Percentiles rank a stretch among this genome's conserved stretches.
These are phyloP conservation scores for Alternaria infectoria DNA, from an alignment of 2,329 filamentous ascomycete genomes.

Conservation along the genomic window DNA sequence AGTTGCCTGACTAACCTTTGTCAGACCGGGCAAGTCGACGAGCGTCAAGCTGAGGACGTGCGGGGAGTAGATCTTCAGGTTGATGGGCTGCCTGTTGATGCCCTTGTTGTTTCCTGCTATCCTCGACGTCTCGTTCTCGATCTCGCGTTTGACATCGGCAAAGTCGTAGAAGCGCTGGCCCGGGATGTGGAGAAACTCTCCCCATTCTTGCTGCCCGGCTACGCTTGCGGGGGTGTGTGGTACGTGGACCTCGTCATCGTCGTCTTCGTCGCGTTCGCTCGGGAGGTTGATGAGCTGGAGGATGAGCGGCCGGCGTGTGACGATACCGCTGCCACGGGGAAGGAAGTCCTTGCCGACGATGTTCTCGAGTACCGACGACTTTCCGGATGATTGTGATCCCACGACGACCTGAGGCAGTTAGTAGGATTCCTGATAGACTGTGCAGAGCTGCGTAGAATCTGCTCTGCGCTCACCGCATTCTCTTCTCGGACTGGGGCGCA, in stretches of 20 bases:
- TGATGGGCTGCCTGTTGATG: conserved; percentile 96
- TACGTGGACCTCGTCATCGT: conserved; percentile 66
- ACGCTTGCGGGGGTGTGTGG: conserved; percentile 81
- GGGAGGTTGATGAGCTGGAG: conserved; percentile 98
- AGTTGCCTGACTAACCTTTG: conserved; percentile 68
- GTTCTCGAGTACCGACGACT: conserved; percentile 98
- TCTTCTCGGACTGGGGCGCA: conserved; percentile 52
- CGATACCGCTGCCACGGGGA: conserved; percentile 94
- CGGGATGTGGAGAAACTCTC: conserved; percentile 94
- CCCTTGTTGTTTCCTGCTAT: conserved; percentile 98
- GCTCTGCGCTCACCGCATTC: conserved; percentile 19
- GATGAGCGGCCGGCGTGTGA: conserved; percentile 91
- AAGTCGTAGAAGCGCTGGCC: conserved; percentile 91
- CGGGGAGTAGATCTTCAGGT: conserved; percentile 97
- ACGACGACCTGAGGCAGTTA: conserved; percentile 80
- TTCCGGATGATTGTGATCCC: conserved; percentile 96
- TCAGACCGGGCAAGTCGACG: conserved; percentile 93
- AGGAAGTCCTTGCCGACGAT: conserved; percentile 98
- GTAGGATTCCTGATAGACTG: conserved; percentile 3
- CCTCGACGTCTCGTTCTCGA: conserved; percentile 93
- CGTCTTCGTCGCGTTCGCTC: conserved; percentile 71
- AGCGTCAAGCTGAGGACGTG: conserved; percentile 95
- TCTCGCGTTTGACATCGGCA: conserved; percentile 90
- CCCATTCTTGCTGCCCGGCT: conserved; percentile 75
- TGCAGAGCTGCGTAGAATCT: conserved; percentile 6